A percentile compares a stretch with the other conserved stretches of the same genome.
These are phyloP conservation scores for Taphrina confusa DNA, from an alignment of 1,139 yeast species.

Conservation along the genomic window DNA sequence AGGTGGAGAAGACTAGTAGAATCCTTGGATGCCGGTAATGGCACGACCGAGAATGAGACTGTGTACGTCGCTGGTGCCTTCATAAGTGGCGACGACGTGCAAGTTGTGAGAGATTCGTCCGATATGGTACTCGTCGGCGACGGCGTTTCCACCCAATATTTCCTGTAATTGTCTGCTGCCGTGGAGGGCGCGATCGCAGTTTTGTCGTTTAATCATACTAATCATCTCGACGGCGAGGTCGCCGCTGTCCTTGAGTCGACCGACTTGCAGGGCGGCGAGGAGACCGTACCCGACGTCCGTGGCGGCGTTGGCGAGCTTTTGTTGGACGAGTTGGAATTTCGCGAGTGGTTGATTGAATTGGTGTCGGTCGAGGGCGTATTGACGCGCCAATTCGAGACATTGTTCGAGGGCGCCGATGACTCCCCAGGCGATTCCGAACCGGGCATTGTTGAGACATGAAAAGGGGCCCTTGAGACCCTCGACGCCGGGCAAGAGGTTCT, in stretches of 20 bases:
- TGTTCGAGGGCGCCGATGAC: constrained; percentile 53
- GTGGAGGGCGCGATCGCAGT: constrained; percentile 51
- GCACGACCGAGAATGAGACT: constrained; percentile 52
- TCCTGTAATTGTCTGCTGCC: constrained; percentile 50
- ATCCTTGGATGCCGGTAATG: constrained; percentile 51
- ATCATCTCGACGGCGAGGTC: constrained; percentile 51
- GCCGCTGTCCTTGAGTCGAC: constrained; percentile 50
- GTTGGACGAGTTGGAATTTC: constrained; percentile 50
- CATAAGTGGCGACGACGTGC: constrained; percentile 51
- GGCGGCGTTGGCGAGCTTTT: constrained; percentile 51
- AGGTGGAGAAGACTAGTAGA: constrained; percentile 29
- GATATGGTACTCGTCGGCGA: constrained; percentile 52
- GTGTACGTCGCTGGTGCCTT: constrained; percentile 53
- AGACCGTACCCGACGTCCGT: constrained; percentile 51
- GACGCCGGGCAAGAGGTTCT: constrained; percentile 49
- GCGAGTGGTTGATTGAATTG: constrained; percentile 51
- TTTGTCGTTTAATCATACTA: constrained; percentile 51
- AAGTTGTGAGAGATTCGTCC: constrained; percentile 52
- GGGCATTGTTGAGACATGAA: constrained; percentile 52
- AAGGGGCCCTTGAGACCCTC: constrained; percentile 53
- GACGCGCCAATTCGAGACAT: constrained; percentile 48
- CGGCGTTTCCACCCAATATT: constrained; percentile 52
- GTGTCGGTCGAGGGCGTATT: constrained; percentile 49
- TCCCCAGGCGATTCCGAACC: constrained; percentile 54
- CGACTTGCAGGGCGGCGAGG: constrained; percentile 50